phyloP scores from a whole-genome alignment of 495 filamentous ascomycete species.

The Daldinia decipiens region DNA sequence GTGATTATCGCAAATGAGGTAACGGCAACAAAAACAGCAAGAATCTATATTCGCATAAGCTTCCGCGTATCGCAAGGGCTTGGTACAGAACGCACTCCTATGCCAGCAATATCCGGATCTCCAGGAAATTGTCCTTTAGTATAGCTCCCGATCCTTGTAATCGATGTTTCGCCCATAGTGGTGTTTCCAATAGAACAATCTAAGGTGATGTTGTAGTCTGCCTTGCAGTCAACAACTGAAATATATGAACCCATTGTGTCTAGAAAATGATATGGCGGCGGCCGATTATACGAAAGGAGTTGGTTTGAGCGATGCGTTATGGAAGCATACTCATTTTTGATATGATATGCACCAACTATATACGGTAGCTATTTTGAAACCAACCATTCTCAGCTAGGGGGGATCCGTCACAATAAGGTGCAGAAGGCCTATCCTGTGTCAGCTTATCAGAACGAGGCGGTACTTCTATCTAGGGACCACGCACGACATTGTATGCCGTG shows the following conservation, averaged over 20 bases:
- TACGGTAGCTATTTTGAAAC: background rate
- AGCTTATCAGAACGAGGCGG: background rate
- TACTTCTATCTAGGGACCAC: background rate
- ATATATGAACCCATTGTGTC: slow-evolving; percentile 46
- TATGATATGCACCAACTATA: background rate
- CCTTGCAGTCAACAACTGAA: slow-evolving; percentile 39
- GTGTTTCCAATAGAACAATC: slow-evolving; percentile 29
- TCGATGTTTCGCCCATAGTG: background rate
- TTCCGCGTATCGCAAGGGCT: background rate
- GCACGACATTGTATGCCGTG: background rate
- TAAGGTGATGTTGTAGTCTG: slow-evolving; percentile 36
- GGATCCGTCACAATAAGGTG: background rate
- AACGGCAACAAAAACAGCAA: slow-evolving; percentile 46
- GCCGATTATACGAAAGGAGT: background rate
- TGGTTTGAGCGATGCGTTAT: background rate
- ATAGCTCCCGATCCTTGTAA: background rate
- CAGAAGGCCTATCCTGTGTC: background rate
- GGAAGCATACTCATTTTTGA: background rate
- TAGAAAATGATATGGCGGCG: background rate
- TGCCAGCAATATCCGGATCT: background rate
- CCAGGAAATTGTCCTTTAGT: background rate
- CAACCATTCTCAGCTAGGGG: background rate
- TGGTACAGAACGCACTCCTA: background rate
- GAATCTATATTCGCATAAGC: slow-evolving; percentile 35
- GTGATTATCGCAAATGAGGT: slow-evolving; percentile 42